These are phyloP conservation scores for Melastoma candidum DNA, from an alignment of 441 rosid species.

Conservation along the genomic window DNA sequence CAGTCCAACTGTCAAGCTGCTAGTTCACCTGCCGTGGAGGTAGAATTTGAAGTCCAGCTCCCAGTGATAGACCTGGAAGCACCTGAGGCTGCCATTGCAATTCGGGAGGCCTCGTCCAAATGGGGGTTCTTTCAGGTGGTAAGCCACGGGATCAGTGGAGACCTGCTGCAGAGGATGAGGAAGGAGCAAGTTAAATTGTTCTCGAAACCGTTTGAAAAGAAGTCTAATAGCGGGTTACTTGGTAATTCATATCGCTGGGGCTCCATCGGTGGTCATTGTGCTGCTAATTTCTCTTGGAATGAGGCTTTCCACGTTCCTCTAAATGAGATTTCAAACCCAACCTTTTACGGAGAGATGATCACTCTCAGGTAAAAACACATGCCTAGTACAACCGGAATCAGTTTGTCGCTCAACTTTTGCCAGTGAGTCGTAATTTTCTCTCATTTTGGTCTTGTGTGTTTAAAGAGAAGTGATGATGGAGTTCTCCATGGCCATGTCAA, in stretches of 20 bases:
- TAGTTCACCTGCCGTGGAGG: too few species aligned
- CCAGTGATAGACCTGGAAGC: constrained; percentile 45
- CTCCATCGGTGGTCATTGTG: constrained; percentile 32
- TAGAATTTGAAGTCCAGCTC: constrained; percentile 18
- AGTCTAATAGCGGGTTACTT: constrained; percentile 29
- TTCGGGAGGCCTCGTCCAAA: constrained; percentile 39
- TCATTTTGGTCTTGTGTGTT: not conserved
- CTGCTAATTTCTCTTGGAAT: constrained; percentile 51
- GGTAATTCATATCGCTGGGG: constrained; percentile 64
- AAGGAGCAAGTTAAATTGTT: constrained; percentile 40
- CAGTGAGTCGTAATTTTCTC: not conserved
- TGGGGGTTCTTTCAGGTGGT: constrained; percentile 73
- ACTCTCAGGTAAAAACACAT: constrained; percentile 26
- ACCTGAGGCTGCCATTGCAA: constrained; percentile 27
- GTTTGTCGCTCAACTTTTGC: not conserved
- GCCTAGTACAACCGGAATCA: not conserved
- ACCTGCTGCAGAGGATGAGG: constrained; percentile 34
- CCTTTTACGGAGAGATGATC: constrained; percentile 37
- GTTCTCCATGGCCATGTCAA: constrained; percentile 42
- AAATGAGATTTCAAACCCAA: constrained; percentile 28
- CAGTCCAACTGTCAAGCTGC: too few species aligned
- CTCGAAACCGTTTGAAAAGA: constrained; percentile 30
- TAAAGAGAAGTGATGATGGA: constrained; percentile 38
- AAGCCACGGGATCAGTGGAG: constrained; percentile 44
- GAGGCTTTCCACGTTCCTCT: constrained; percentile 66